Conservation (phyloP, 768 basidiomycete genomes). For the Pisolithus orientalis region DNA sequence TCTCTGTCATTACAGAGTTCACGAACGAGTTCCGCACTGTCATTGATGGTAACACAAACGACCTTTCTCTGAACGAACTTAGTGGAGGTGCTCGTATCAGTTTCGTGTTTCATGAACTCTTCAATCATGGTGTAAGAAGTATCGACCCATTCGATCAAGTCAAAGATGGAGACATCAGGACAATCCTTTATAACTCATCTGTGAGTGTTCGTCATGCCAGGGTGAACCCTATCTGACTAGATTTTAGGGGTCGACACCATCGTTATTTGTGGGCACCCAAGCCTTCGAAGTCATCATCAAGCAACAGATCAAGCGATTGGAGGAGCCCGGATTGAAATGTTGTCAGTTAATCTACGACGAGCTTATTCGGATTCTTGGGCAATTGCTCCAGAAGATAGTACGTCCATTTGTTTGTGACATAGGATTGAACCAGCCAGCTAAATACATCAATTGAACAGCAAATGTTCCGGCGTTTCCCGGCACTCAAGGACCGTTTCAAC, state of each 20-base stretch:
- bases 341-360: conserved; percentile 97
- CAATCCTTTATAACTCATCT: conserved; percentile 95
- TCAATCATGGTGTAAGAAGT: conserved; percentile 90
- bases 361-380: conserved; percentile 90
- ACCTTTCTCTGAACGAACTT: conserved; percentile 90
- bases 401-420: conserved; percentile 19
- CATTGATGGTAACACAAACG: conserved; percentile 97
- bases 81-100: conserved; percentile 98
- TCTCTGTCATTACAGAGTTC: conserved; percentile 98
- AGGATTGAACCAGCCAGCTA: background rate
- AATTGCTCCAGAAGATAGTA: conserved; percentile 86
- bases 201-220: conserved; percentile 40
- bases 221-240: background rate
- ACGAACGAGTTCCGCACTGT: conserved; percentile 93
- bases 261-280: conserved; percentile 92
- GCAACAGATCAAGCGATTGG: conserved; percentile 95
- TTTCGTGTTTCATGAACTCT: conserved; percentile 98
- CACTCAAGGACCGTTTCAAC: conserved; percentile 95
- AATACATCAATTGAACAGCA: conserved; percentile 44
- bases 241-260: conserved; percentile 84
- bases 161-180: conserved; percentile 96
- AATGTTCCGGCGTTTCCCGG: conserved; percentile 94
- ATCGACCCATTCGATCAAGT: conserved; percentile 99
- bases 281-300: conserved; percentile 99
- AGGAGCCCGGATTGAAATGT: conserved; percentile 91